Evolutionary conservation across 192 early-diverging fungal genomes (phyloP), one percentile per base, ranked within the genome.

Genomic region (Podila verticillata): DNA sequence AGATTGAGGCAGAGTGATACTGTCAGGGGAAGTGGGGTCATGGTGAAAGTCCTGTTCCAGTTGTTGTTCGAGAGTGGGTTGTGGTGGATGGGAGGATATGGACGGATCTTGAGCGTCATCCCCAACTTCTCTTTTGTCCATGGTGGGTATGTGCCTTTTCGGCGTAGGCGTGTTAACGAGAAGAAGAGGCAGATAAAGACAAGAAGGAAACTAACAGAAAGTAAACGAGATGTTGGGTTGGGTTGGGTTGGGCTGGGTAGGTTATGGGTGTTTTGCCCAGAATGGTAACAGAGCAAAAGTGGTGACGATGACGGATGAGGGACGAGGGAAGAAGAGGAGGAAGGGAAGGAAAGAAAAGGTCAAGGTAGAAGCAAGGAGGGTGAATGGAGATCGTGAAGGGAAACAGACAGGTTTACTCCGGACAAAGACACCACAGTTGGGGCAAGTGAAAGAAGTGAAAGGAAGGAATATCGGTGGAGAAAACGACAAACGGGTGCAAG

Each of bases 361-460:
- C 26, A 8, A 49, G 28, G n/a, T n/a, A 30, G 48, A 66, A 48
- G 32, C 8, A 7, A 26, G 1, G 20, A 24, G 9, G 51, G 48
- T 10, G 51, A 30, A n/a, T 31, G 17, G 51, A n/a, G n/a, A 59
- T 20, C 26, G 20, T 28, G 26, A 49, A 17, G 17, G 57, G 19
- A 48, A 17, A 30, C 6, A 22, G 54, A 31, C 10, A 35, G 44
- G 24, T 54, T 44, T 15, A 44, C 39, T 15, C 39, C 39, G n/a
- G 47, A 35, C 19, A 61, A 70, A 8, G 51, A 24, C 5, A 22
- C 26, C 31, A 35, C n/a, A 47, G 36, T 30, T 5, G 26, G 24
- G 26, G 22, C 22, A 28, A 57, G 64, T 13, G 56, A 17, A 28
- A 57, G 48, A 26, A 67, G 48, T 31, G 62, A 65, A 2, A 65